phyloP scores from a whole-genome alignment of 805 yeast species.

The Nakazawaea laoshanensis region DNA sequence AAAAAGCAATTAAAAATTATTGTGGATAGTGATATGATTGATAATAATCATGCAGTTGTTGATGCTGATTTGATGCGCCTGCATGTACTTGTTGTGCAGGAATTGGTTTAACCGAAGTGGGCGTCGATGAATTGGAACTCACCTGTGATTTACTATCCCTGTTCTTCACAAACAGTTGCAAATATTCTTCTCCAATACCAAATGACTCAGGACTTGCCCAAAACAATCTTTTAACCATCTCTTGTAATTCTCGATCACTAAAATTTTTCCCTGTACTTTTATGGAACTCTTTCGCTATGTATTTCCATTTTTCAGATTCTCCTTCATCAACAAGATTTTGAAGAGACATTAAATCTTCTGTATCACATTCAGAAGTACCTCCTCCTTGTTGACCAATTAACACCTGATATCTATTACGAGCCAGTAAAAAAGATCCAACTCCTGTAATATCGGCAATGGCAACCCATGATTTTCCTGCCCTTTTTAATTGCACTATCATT shows the following conservation, averaged over 20 bases:
- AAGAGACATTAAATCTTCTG: constrained; percentile 42
- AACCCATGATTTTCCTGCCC: constrained; percentile 60
- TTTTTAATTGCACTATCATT: constrained; percentile 51
- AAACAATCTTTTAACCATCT: constrained; percentile 43
- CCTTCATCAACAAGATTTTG: constrained; percentile 56
- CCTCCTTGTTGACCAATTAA: constrained; percentile 80
- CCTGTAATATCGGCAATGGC: constrained; percentile 61
- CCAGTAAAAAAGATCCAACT: constrained; percentile 63
- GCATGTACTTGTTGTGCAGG: too few species aligned
- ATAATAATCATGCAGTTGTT: too few species aligned
- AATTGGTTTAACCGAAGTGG: too few species aligned
- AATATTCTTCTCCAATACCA: constrained; percentile 42
- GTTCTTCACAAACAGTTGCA: constrained; percentile 22
- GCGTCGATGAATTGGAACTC: too few species aligned
- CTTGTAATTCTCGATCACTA: constrained; percentile 46
- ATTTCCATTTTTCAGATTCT: constrained; percentile 63
- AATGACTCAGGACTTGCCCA: constrained; percentile 46
- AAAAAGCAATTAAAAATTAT: background rate
- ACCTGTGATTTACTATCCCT: too few species aligned
- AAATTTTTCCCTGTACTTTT: constrained; percentile 44
- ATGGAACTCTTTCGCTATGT: constrained; percentile 52
- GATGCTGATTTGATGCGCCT: too few species aligned
- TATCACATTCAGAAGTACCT: constrained; percentile 55
- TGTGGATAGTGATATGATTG: background rate
- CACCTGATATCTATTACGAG: constrained; percentile 72